Evolutionary conservation across 129 eudicot species (phyloP).

Genomic region (Kitagawia praeruptora): DNA sequence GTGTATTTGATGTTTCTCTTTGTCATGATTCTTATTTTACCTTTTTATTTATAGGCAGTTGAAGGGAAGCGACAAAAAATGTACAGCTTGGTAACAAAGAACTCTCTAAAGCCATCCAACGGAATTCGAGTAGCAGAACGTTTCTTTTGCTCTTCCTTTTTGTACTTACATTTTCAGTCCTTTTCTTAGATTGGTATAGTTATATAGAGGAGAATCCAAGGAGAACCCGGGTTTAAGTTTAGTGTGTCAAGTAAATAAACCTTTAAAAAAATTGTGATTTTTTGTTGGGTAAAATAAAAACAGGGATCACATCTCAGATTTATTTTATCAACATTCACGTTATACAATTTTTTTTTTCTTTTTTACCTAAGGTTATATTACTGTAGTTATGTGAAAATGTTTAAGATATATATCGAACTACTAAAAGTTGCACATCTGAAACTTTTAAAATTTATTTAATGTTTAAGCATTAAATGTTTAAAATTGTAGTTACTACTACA

Average conservation of each 20-base stretch:
- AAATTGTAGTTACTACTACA: too few relatives aligned
- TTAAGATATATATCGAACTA: too few relatives aligned
- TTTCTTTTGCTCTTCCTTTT: slow-evolving; percentile 68
- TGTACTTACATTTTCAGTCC: slow-evolving; percentile 69
- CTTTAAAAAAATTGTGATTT: too few relatives aligned
- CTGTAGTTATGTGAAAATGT: too few relatives aligned
- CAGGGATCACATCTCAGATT: neutral
- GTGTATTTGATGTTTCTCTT: neutral
- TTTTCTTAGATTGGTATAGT: slow-evolving; percentile 91
- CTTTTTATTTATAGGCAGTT: slow-evolving; percentile 41
- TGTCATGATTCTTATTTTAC: neutral
- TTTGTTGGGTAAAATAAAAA: neutral
- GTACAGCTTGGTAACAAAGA: slow-evolving; percentile 91
- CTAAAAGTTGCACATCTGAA: too few relatives aligned
- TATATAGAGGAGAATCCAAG: slow-evolving; percentile 5
- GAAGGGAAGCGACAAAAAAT: slow-evolving; percentile 87
- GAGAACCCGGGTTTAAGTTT: neutral
- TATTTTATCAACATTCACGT: too few relatives aligned
- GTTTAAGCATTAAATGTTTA: too few relatives aligned
- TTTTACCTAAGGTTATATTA: too few relatives aligned
- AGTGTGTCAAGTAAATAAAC: neutral
- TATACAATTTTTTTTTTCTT: too few relatives aligned
- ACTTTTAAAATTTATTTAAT: too few relatives aligned
- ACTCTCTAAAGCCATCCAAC: slow-evolving; percentile 60
- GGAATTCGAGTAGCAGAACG: slow-evolving; percentile 85